Evolutionary conservation across 78 protist species (phyloP).

Genomic region (Dictyostelium brefeldianum): DNA sequence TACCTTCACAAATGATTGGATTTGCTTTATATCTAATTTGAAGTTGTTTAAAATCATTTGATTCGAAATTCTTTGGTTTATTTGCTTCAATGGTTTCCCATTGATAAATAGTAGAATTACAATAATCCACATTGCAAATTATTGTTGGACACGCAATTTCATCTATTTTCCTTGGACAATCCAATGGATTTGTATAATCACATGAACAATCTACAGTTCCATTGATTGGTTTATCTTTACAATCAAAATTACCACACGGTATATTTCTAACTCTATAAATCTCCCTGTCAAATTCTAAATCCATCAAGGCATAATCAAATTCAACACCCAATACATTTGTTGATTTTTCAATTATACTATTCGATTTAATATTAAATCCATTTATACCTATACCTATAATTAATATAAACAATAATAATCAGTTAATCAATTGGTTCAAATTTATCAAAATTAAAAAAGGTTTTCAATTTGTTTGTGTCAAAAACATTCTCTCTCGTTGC

Average conservation of each 20-base stretch:
- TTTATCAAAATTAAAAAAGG: background rate
- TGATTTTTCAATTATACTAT: constrained; percentile 7
- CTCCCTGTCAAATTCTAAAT: constrained; percentile 40
- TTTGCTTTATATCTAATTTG: constrained; percentile 47
- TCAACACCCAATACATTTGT: constrained; percentile 49
- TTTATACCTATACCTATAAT: background rate
- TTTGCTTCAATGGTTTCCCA: constrained; percentile 52
- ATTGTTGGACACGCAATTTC: background rate
- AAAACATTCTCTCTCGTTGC: too few relatives aligned
- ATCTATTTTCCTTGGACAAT: constrained; percentile 4
- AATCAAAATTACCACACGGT: constrained; percentile 42
- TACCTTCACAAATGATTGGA: constrained; percentile 32
- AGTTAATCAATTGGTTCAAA: background rate
- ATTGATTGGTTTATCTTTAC: background rate
- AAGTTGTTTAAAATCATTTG: background rate
- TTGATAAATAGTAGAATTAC: background rate
- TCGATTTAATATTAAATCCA: constrained; percentile 11
- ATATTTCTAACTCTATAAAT: constrained; percentile 12
- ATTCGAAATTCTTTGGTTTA: background rate
- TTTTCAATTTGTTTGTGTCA: too few relatives aligned
- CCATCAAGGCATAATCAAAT: constrained; percentile 60
- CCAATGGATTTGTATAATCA: constrained; percentile 27
- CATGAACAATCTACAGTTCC: constrained; percentile 30
- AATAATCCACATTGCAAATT: background rate
- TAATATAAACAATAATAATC: too few relatives aligned